Conservation (phyloP, 2,329 filamentous ascomycete genomes). For the Aspergillus amoenus region DNA sequence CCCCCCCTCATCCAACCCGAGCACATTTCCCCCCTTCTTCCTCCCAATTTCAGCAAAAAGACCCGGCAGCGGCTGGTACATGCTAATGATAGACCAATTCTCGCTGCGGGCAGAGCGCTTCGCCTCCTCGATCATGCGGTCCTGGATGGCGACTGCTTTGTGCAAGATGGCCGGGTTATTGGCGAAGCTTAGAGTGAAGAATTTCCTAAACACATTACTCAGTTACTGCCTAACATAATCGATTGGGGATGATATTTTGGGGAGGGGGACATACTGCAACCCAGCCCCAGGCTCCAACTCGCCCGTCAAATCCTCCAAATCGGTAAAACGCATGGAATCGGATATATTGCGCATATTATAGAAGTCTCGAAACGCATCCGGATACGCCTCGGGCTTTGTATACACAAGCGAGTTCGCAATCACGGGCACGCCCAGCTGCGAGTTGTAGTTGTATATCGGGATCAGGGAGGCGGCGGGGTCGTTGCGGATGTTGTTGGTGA, state of each 20-base stretch:
- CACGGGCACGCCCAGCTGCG: slow-evolving; percentile 16
- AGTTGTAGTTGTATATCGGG: slow-evolving; percentile 40
- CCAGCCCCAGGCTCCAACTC: background rate
- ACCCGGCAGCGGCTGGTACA: background rate
- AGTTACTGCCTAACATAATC: no score
- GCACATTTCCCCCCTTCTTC: slow-evolving; percentile 1
- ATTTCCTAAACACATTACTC: background rate
- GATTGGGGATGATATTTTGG: no score
- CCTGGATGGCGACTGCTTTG: background rate
- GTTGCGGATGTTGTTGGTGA: slow-evolving; percentile 14
- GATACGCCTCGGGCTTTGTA: slow-evolving; percentile 12
- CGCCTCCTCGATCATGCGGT: background rate
- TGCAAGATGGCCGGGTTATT: background rate
- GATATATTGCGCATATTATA: slow-evolving; percentile 11
- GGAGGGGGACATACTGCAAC: background rate
- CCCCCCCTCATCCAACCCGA: background rate
- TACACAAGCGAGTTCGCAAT: slow-evolving; percentile 8
- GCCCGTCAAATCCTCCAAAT: background rate
- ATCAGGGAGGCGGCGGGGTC: slow-evolving; percentile 27
- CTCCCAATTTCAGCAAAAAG: background rate
- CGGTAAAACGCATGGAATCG: background rate
- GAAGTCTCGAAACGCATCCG: slow-evolving; percentile 10
- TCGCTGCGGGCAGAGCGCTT: background rate
- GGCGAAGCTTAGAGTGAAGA: background rate
- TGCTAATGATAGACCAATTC: background rate